phyloP scores from a whole-genome alignment of 164 flowering plant species.

The Nymphaea colorata region DNA sequence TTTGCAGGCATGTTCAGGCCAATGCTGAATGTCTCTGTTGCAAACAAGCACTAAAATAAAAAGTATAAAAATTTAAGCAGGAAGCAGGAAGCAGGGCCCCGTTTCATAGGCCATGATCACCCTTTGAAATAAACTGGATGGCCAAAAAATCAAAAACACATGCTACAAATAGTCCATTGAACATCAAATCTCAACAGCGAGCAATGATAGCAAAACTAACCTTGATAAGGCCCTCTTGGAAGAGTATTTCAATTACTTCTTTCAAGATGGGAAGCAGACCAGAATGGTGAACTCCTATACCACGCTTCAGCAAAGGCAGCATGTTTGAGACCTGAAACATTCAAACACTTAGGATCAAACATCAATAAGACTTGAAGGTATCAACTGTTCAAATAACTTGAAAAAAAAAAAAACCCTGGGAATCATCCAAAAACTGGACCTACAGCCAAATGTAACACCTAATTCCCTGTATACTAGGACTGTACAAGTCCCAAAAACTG shows the following conservation, averaged over 20 bases:
- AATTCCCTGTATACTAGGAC: too few species aligned
- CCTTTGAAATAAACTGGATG: not conserved
- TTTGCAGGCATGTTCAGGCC: conserved; percentile 99
- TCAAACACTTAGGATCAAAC: not conserved
- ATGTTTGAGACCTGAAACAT: conserved; percentile 72
- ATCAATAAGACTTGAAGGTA: not conserved
- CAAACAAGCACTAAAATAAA: conserved; percentile 83
- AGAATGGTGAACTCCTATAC: conserved; percentile 99
- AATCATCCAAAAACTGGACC: too few species aligned
- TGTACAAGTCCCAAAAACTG: too few species aligned
- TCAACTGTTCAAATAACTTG: too few species aligned
- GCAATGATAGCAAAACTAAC: conserved; percentile 15
- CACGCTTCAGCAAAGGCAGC: conserved; percentile 90
- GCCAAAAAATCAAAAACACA: not conserved
- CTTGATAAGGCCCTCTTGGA: conserved; percentile 98
- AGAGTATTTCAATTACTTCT: conserved; percentile 96
- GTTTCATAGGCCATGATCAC: not conserved
- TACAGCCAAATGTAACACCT: too few species aligned
- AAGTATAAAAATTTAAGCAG: conserved; percentile 4
- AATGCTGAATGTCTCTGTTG: conserved; percentile 99
- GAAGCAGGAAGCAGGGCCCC: not conserved
- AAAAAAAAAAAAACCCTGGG: too few species aligned
- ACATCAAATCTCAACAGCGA: not conserved
- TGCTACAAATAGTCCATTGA: not conserved
- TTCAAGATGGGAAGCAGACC: conserved; percentile 97